Conservation (phyloP, 2,329 filamentous ascomycete species). For the Penicillium freii region DNA sequence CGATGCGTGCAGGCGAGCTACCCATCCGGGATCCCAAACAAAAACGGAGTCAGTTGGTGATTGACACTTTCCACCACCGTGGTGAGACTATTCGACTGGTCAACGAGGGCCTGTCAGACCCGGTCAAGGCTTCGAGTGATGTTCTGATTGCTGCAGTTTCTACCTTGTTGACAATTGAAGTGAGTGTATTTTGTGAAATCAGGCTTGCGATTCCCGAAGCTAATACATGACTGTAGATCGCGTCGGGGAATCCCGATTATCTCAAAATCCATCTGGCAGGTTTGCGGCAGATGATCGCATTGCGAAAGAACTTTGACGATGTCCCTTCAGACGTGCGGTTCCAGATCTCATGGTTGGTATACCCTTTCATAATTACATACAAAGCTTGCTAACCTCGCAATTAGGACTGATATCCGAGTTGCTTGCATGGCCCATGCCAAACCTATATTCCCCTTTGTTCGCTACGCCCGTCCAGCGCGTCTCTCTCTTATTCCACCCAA, state of each 20-base stretch:
- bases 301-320: conserved; percentile 39
- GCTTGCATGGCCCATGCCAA: conserved; percentile 40
- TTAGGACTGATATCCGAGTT: conserved; percentile 42
- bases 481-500: conserved; percentile 32
- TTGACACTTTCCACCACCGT: conserved; percentile 40
- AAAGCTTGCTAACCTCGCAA: conserved; percentile 5
- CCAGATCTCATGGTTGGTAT: conserved; percentile 40
- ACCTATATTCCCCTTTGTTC: conserved; percentile 41
- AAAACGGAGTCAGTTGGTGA: conserved; percentile 32
- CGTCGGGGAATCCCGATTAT: conserved; percentile 40
- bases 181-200: conserved; percentile 16
- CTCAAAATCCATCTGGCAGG: conserved; percentile 42
- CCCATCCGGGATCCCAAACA: conserved; percentile 35
- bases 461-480: conserved; percentile 32
- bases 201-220: background rate
- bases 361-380: background rate
- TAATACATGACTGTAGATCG: conserved; percentile 29
- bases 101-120: conserved; percentile 39
- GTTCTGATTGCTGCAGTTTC: conserved; percentile 41
- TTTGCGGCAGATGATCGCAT: conserved; percentile 39
- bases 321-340: conserved; percentile 39
- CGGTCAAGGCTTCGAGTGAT: conserved; percentile 40
- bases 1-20: conserved; percentile 34
- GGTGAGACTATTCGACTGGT: conserved; percentile 42
- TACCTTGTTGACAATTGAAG: conserved; percentile 41